Percentiles rank a stretch among this genome's conserved stretches.
These are phyloP conservation scores for Penicillium sp. DNA, from an alignment of 2,329 filamentous ascomycete species.

Conservation along the genomic window DNA sequence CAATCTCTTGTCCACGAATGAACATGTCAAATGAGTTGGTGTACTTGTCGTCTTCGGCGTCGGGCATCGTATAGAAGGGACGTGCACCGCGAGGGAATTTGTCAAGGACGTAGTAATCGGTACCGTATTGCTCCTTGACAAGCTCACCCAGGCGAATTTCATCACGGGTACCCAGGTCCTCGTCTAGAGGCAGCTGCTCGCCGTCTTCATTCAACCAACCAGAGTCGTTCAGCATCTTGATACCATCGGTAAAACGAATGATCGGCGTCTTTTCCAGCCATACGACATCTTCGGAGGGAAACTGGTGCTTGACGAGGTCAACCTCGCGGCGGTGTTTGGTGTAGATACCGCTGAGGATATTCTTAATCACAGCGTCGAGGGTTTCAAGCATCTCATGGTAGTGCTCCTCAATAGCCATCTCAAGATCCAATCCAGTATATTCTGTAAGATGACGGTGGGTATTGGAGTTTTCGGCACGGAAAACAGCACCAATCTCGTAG, in stretches of 20 bases:
- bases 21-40: conserved; percentile 98
- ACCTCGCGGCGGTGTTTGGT: conserved; percentile 69
- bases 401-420: conserved; percentile 86
- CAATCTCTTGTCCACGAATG: conserved; percentile 86
- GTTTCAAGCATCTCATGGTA: conserved; percentile 83
- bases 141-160: conserved; percentile 83
- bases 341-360: conserved; percentile 72
- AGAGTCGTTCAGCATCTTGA: conserved; percentile 76
- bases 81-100: conserved; percentile 83
- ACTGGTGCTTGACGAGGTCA: conserved; percentile 75
- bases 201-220: conserved; percentile 77
- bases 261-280: conserved; percentile 84
- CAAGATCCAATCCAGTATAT: conserved; percentile 87
- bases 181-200: conserved; percentile 65
- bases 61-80: conserved; percentile 89
- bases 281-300: conserved; percentile 81
- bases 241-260: conserved; percentile 74
- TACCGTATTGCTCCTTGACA: conserved; percentile 80
- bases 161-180: conserved; percentile 81
- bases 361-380: conserved; percentile 78
- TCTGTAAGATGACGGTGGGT: conserved; percentile 93
- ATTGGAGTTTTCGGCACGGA: conserved; percentile 93
- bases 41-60: conserved; percentile 67
- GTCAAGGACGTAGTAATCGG: conserved; percentile 92
- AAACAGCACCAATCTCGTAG: conserved; percentile 86